These are phyloP conservation scores for Alternaria hordeiaustralica DNA, from an alignment of 2,329 filamentous ascomycete genomes.

Conservation along the genomic window DNA sequence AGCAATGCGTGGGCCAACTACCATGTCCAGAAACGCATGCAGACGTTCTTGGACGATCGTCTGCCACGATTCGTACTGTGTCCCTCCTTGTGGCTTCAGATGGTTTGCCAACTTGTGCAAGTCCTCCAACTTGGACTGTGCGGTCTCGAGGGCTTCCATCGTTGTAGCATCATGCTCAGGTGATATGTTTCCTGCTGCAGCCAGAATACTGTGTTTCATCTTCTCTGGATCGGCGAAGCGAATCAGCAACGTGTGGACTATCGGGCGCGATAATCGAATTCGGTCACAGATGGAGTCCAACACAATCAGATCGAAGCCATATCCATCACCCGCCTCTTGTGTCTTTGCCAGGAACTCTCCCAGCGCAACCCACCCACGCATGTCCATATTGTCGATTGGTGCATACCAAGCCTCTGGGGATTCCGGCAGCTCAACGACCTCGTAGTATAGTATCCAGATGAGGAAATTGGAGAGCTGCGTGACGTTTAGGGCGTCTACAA, in stretches of 20 bases:
- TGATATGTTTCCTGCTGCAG: neutral
- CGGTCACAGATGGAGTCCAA: constrained; percentile 28
- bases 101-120: constrained; percentile 6
- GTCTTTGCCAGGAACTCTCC: constrained; percentile 13
- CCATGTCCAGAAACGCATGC: constrained; percentile 3
- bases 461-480: constrained; percentile 29
- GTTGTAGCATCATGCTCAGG: neutral
- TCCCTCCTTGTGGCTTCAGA: constrained; percentile 12
- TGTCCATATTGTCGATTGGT: constrained; percentile 18
- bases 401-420: constrained; percentile 24
- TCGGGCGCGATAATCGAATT: constrained; percentile 6
- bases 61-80: constrained; percentile 14
- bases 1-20: constrained; percentile 14
- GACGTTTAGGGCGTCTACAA: constrained; percentile 22
- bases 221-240: constrained; percentile 20
- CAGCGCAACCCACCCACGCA: constrained; percentile 32
- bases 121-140: constrained; percentile 13
- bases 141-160: constrained; percentile 11
- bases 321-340: neutral
- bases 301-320: constrained; percentile 22
- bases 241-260: constrained; percentile 16
- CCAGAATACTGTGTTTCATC: constrained; percentile 22
- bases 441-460: constrained; percentile 32
- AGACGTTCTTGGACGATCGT: constrained; percentile 9
- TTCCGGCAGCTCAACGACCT: constrained; percentile 28